phyloP scores from a whole-genome alignment of 2,329 filamentous ascomycete species.

The Microdochium bolleyi region DNA sequence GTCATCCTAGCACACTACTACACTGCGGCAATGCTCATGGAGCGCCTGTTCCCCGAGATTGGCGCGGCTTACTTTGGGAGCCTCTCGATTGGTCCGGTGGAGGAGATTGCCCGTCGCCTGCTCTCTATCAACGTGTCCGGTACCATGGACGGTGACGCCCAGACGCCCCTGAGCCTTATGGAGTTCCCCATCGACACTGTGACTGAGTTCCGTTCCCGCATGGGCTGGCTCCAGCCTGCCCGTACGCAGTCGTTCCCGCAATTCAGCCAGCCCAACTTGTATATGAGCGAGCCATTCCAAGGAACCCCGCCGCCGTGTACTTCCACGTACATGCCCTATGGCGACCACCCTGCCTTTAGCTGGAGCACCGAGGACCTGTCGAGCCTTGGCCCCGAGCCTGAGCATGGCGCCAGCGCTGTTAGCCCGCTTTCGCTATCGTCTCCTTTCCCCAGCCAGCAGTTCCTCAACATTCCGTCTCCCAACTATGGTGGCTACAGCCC shows the following conservation, averaged over 20 bases:
- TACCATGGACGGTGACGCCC: slow-evolving; percentile 46
- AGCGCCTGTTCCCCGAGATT: slow-evolving; percentile 86
- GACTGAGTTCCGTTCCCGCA: slow-evolving; percentile 58
- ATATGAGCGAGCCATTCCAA: slow-evolving; percentile 31
- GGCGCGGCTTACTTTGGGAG: slow-evolving; percentile 82
- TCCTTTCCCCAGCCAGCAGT: slow-evolving; percentile 45
- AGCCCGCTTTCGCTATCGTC: slow-evolving; percentile 50
- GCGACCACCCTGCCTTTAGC: slow-evolving; percentile 48
- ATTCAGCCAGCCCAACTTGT: slow-evolving; percentile 49
- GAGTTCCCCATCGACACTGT: slow-evolving; percentile 65
- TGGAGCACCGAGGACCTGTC: slow-evolving; percentile 58
- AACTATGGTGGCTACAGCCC: slow-evolving; percentile 54
- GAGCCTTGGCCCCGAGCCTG: slow-evolving; percentile 40
- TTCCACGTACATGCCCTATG: slow-evolving; percentile 42
- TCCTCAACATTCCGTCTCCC: slow-evolving; percentile 56
- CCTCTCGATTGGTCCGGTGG: slow-evolving; percentile 71
- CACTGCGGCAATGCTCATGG: slow-evolving; percentile 77
- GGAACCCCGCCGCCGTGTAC: slow-evolving; percentile 28
- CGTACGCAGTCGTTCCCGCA: slow-evolving; percentile 54
- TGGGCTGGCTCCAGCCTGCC: slow-evolving; percentile 57
- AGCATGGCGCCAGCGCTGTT: slow-evolving; percentile 33
- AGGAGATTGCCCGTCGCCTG: slow-evolving; percentile 75
- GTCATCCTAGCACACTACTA: slow-evolving; percentile 88
- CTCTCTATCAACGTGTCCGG: slow-evolving; percentile 58
- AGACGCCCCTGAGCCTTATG: slow-evolving; percentile 60